These are phyloP conservation scores for Malus orientalis DNA, from an alignment of 306 rosid species.

Conservation along the genomic window DNA sequence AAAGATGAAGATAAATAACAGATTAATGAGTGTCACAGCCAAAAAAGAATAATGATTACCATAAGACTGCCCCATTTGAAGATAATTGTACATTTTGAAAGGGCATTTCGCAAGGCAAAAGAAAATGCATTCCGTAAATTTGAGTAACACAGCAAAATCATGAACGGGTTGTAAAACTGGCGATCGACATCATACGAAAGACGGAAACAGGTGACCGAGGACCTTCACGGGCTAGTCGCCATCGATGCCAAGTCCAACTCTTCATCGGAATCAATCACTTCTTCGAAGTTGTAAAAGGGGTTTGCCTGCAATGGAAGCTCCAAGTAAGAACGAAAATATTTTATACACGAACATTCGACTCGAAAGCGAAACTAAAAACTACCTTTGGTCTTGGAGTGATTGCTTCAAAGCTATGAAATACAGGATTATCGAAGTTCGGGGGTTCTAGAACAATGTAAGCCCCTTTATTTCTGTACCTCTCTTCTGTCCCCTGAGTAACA, in stretches of 20 bases:
- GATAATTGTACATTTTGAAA: not conserved
- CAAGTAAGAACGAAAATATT: not conserved
- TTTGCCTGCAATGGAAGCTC: constrained; percentile 40
- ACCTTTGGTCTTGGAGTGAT: constrained; percentile 82
- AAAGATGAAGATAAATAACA: not conserved
- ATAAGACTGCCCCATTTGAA: not conserved
- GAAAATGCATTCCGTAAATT: not conserved
- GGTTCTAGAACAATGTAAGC: constrained; percentile 71
- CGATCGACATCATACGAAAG: not conserved
- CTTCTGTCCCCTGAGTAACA: constrained; percentile 48
- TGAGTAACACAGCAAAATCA: not conserved
- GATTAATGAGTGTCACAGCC: not conserved
- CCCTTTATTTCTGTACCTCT: constrained; percentile 72
- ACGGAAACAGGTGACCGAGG: not conserved
- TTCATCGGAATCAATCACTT: constrained; percentile 75
- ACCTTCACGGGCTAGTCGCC: constrained; percentile 41
- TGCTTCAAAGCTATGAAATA: constrained; percentile 63
- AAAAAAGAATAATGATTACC: not conserved
- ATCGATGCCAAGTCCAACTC: constrained; percentile 77
- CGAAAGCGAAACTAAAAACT: not conserved
- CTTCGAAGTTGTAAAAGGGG: constrained; percentile 59
- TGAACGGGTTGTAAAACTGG: not conserved
- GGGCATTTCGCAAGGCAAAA: not conserved
- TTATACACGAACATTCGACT: not conserved
- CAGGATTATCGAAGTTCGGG: constrained; percentile 67